These are phyloP conservation scores for Monilinia laxa DNA, from an alignment of 2,329 filamentous ascomycete species.

Conservation along the genomic window DNA sequence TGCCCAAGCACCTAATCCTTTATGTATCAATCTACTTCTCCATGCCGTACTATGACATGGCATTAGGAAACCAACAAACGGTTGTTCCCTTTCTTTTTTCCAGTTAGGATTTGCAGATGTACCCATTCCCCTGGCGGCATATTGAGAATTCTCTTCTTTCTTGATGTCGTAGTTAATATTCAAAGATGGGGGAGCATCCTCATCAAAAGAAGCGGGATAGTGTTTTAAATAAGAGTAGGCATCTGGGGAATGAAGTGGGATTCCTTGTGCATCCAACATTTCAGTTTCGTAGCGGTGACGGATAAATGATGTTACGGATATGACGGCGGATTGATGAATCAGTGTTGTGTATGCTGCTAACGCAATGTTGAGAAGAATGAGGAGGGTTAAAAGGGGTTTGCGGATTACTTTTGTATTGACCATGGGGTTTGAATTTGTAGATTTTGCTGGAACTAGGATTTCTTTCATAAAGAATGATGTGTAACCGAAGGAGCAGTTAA, in stretches of 20 bases:
- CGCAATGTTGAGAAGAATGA: conserved; percentile 65
- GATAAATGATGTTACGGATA: conserved; percentile 72
- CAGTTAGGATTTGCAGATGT: conserved; percentile 19
- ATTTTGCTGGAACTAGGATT: conserved; percentile 29
- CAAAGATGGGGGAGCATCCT: neutral
- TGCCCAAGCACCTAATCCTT: conserved; percentile 74
- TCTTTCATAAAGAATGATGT: conserved; percentile 51
- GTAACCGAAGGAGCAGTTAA: conserved; percentile 68
- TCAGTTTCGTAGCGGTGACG: conserved; percentile 68
- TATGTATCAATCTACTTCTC: conserved; percentile 81
- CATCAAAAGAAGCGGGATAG: conserved; percentile 4
- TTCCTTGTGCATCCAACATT: conserved; percentile 47
- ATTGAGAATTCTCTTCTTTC: conserved; percentile 18
- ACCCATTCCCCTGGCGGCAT: neutral
- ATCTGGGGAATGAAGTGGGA: conserved; percentile 33
- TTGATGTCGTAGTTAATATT: conserved; percentile 11
- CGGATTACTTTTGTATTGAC: conserved; percentile 41
- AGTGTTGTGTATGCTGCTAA: conserved; percentile 73
- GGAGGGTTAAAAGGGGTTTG: conserved; percentile 53
- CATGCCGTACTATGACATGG: conserved; percentile 96
- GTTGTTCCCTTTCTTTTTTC: conserved; percentile 31
- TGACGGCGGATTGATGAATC: conserved; percentile 77
- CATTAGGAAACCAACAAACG: conserved; percentile 80
- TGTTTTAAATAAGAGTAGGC: conserved; percentile 24
- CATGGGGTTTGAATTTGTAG: conserved; percentile 28